Base-by-base conservation (phyloP, 495 filamentous ascomycete species). In the Aspergillus funiculosus region DNA sequence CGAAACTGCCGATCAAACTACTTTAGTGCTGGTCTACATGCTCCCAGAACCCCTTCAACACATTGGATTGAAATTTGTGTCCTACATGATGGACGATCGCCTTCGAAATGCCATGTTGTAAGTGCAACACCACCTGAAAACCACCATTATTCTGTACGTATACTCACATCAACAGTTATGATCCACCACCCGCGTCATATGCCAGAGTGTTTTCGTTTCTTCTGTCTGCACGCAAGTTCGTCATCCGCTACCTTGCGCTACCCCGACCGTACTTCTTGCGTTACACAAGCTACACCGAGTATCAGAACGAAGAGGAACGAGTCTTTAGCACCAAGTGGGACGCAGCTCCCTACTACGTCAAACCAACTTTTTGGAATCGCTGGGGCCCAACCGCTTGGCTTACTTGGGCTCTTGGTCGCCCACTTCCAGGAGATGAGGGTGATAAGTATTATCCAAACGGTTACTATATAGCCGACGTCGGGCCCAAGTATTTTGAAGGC, bases 101-200 rank as follows among this genome's bases (percentile, higher is more conserved):
- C 57, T 85, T 38, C 64, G 83, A 7, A 73, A 63, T 30, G 80
- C 82, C 3, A 86, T 87, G 76, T 55, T 78, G 79, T 83, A 61
- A 64, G 76, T 63, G 19, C 9, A 30, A 5, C 25, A 21, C 6
- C 14, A 14, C 28, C 24, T 52, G 5, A 52, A 29, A 15, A 2
- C 22, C 30, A 38, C 21, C 13, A 20, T 18, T 27, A 28, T 18
- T 18, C 14, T 45, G 30, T 34, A 39, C 3, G 34, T 25, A 28
- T 32, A 41, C 31, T 15, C 20, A 44, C 18, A n/a, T 31, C 11
- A 1, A 1, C 39, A 78, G 75, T 31, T 79, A 73, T 46, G 61
- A 70, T 0, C 34, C 69, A 4, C 72, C 80, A 2, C 48, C 70
- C 0, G 29, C 54, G 5, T 49, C 60, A 28, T 67, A 70, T 21